phyloP scores from a whole-genome alignment of 495 filamentous ascomycete species.

The Neurospora discreta region DNA sequence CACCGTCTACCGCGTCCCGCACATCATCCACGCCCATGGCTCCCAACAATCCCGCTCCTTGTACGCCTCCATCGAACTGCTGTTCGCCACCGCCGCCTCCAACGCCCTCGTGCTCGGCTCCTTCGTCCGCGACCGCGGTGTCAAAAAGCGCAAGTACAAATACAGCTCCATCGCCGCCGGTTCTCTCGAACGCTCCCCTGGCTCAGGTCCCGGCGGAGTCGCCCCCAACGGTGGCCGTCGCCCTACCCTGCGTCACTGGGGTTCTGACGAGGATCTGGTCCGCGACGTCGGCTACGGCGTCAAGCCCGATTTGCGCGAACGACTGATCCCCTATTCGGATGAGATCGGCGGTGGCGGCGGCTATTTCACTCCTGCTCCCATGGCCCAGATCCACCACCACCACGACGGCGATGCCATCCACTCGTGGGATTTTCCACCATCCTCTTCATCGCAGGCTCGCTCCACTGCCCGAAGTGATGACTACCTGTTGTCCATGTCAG shows the following conservation, averaged over 20 bases:
- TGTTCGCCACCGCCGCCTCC: slow-evolving; percentile 64
- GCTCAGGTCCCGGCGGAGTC: slow-evolving; percentile 2
- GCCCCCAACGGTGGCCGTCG: slow-evolving; percentile 21
- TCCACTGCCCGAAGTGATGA: slow-evolving; percentile 25
- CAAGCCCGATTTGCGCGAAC: slow-evolving; percentile 44
- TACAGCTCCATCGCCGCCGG: slow-evolving; percentile 36
- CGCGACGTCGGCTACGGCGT: slow-evolving; percentile 58
- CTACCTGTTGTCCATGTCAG: slow-evolving; percentile 10
- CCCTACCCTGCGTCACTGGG: slow-evolving; percentile 54
- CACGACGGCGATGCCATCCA: slow-evolving; percentile 17
- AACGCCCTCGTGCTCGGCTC: slow-evolving; percentile 73
- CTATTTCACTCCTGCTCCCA: slow-evolving; percentile 20
- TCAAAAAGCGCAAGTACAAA: slow-evolving; percentile 68
- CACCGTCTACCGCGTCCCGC: slow-evolving; percentile 65
- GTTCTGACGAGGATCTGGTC: slow-evolving; percentile 72
- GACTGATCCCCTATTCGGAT: slow-evolving; percentile 10
- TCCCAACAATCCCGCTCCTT: slow-evolving; percentile 67
- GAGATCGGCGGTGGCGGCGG: neutral
- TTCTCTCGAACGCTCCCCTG: slow-evolving; percentile 36
- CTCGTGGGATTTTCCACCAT: slow-evolving; percentile 27
- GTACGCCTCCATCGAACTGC: slow-evolving; percentile 64
- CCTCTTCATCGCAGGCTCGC: slow-evolving; percentile 4
- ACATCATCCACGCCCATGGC: slow-evolving; percentile 50
- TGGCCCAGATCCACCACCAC: slow-evolving; percentile 11
- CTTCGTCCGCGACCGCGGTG: slow-evolving; percentile 66